Percentiles rank a stretch among this genome's conserved stretches.
Conservation (phyloP, 306 rosid species). For the Styphnolobium japonicum region DNA sequence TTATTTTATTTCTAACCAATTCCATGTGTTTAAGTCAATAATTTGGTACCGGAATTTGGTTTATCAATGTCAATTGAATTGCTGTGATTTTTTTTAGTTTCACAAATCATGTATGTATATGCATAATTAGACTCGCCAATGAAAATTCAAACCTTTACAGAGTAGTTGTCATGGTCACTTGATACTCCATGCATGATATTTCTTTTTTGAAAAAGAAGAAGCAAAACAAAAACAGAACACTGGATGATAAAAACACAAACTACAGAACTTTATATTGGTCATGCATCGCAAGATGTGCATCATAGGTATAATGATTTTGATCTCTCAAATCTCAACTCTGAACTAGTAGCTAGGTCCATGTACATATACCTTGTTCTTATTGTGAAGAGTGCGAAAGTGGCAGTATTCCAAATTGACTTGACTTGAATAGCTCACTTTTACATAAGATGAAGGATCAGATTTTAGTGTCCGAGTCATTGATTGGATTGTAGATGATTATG, state of each 20-base stretch:
- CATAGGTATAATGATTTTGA: neutral
- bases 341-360: neutral
- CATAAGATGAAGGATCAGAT: neutral
- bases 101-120: too few relatives aligned
- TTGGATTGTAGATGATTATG: neutral
- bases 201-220: neutral
- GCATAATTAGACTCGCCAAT: neutral
- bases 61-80: neutral
- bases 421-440: neutral
- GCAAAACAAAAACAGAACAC: too few relatives aligned
- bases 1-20: too few relatives aligned
- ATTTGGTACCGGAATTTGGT: neutral
- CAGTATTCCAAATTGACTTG: neutral
- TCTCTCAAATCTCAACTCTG: neutral
- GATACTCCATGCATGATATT: neutral
- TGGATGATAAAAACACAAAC: neutral
- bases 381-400: neutral
- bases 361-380: neutral
- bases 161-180: neutral
- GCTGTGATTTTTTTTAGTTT: too few relatives aligned
- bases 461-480: neutral
- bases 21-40: neutral
- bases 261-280: neutral
- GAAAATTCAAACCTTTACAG: neutral
- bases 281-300: neutral